Evolutionary conservation across 371 early-diverging fungal genomes (phyloP).

Genomic region (Batkoa obscura): DNA sequence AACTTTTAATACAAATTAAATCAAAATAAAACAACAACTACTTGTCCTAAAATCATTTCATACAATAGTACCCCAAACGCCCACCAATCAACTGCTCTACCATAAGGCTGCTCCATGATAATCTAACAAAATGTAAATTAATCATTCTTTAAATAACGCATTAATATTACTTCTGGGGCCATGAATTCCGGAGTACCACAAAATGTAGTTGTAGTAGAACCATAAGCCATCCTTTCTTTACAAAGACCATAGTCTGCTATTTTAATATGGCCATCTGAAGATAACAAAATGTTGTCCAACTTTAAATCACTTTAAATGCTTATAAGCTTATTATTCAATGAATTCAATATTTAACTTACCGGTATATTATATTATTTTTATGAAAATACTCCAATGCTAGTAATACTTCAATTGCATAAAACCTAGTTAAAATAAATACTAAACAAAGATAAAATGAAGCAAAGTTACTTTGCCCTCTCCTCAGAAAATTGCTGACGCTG

Average conservation of each 20-base stretch:
- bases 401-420: constrained; percentile 93
- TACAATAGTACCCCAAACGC: constrained; percentile 76
- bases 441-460: too few species aligned
- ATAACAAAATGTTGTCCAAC: constrained; percentile 92
- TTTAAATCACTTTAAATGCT: too few species aligned
- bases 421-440: constrained; percentile 87
- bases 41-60: constrained; percentile 83
- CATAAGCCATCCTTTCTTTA: constrained; percentile 80
- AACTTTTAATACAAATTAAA: too few species aligned
- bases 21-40: constrained; percentile 1
- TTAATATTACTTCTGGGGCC: constrained; percentile 75
- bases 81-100: constrained; percentile 84
- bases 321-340: too few species aligned
- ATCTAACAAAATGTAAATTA: constrained; percentile 20
- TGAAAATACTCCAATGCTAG: constrained; percentile 94
- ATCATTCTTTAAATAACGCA: background rate
- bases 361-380: constrained; percentile 80
- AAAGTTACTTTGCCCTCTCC: constrained; percentile 65
- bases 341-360: too few species aligned
- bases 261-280: constrained; percentile 90
- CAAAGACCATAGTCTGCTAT: constrained; percentile 99
- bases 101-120: constrained; percentile 70
- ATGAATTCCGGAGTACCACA: constrained; percentile 99
- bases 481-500: too few species aligned
- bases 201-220: constrained; percentile 71